A percentile compares a stretch with the other conserved stretches of the same genome.
phyloP scores from a whole-genome alignment of 2,329 filamentous ascomycete genomes.

The Claviceps humidiphila region DNA sequence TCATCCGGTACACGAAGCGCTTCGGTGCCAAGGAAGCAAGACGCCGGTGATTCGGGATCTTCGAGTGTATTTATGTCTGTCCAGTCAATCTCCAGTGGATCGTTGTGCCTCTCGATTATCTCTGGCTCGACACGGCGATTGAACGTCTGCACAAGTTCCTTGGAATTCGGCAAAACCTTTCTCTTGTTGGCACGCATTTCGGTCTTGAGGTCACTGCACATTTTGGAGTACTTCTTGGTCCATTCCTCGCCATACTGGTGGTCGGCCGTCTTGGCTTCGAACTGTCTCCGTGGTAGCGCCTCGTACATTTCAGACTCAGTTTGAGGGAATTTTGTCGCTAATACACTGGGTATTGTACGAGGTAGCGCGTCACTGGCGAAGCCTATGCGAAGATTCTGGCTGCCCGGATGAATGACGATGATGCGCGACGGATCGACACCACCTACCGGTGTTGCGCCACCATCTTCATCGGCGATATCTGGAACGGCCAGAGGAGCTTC shows the following conservation, averaged over 20 bases:
- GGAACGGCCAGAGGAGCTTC: slow-evolving; percentile 49
- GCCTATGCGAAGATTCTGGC: slow-evolving; percentile 87
- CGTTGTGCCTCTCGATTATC: slow-evolving; percentile 85
- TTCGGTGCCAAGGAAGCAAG: slow-evolving; percentile 66
- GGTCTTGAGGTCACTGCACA: slow-evolving; percentile 75
- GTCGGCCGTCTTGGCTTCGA: slow-evolving; percentile 50
- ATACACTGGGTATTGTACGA: slow-evolving; percentile 85
- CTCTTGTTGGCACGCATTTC: slow-evolving; percentile 91
- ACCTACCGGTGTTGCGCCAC: slow-evolving; percentile 40
- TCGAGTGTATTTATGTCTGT: slow-evolving; percentile 61
- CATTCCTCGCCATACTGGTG: slow-evolving; percentile 80
- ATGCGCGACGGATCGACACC: slow-evolving; percentile 71
- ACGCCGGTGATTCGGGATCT: slow-evolving; percentile 46
- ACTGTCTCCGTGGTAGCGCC: slow-evolving; percentile 60
- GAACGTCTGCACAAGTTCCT: slow-evolving; percentile 89
- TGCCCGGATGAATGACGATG: slow-evolving; percentile 89
- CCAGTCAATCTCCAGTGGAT: slow-evolving; percentile 88
- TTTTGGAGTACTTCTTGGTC: slow-evolving; percentile 61
- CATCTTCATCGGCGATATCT: slow-evolving; percentile 46
- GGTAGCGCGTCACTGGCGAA: slow-evolving; percentile 92
- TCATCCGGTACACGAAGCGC: slow-evolving; percentile 81
- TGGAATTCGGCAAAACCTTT: slow-evolving; percentile 91
- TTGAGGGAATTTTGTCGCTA: slow-evolving; percentile 64
- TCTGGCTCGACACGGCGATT: slow-evolving; percentile 77
- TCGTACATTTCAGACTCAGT: slow-evolving; percentile 77